Percentiles rank a stretch among this genome's conserved stretches.
These are phyloP conservation scores for Puccinia triticina DNA, from an alignment of 1,284 basidiomycete species.

Conservation along the genomic window DNA sequence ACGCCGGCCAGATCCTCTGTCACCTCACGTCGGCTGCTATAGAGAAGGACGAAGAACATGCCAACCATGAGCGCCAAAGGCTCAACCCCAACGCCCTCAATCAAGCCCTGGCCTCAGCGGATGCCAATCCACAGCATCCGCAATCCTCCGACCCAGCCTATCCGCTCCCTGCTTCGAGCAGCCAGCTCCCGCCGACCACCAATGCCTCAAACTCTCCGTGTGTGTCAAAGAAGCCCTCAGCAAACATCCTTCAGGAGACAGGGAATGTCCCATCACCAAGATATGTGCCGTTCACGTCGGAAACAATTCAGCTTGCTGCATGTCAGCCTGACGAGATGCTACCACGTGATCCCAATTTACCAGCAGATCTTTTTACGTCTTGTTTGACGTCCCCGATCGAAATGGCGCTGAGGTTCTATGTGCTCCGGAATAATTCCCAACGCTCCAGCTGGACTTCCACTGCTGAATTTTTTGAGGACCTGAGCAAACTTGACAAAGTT, in stretches of 20 bases:
- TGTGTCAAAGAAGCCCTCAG: neutral
- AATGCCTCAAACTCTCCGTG: neutral
- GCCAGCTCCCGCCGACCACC: neutral
- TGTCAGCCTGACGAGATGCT: slow-evolving; percentile 49
- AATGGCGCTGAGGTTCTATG: slow-evolving; percentile 50
- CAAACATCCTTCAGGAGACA: neutral
- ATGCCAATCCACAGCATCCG: neutral
- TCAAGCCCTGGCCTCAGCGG: neutral
- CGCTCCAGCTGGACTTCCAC: slow-evolving; percentile 42
- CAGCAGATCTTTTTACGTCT: slow-evolving; percentile 49
- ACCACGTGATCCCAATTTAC: slow-evolving; percentile 45
- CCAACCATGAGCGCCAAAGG: neutral
- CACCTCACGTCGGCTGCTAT: slow-evolving; percentile 16
- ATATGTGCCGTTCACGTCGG: neutral
- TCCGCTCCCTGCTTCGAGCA: neutral
- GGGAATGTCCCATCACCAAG: slow-evolving; percentile 5
- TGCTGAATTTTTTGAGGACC: slow-evolving; percentile 37
- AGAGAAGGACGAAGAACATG: slow-evolving; percentile 38
- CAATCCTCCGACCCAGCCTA: neutral
- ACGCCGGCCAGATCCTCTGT: slow-evolving; percentile 49
- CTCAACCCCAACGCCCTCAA: neutral
- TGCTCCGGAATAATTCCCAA: slow-evolving; percentile 39
- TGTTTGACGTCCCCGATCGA: slow-evolving; percentile 51
- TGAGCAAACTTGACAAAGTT: slow-evolving; percentile 41
- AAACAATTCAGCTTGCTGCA: slow-evolving; percentile 50